These are phyloP conservation scores for Zygnema circumcarinatum DNA, from an alignment of 139 green algal genomes.

Conservation along the genomic window DNA sequence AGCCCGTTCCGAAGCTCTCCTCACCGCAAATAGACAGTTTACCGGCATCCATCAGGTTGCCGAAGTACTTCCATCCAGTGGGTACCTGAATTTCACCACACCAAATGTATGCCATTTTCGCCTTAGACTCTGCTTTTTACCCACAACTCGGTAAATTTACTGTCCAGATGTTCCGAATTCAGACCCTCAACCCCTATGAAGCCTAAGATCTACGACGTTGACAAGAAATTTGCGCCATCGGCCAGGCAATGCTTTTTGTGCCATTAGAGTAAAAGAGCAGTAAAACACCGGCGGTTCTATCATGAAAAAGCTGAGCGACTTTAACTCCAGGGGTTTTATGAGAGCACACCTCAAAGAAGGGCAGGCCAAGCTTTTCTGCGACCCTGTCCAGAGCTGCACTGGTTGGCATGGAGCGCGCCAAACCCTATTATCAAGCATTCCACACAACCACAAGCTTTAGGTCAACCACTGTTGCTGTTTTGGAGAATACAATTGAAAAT, in stretches of 20 bases:
- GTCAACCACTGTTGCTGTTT: not conserved
- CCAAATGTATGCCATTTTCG: too few species aligned
- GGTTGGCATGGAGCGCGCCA: slow-evolving; percentile 98
- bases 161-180: too few species aligned
- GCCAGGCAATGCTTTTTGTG: too few species aligned
- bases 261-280: too few species aligned
- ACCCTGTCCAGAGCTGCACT: slow-evolving; percentile 93
- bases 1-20: slow-evolving; percentile 96
- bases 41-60: slow-evolving; percentile 73
- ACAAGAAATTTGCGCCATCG: too few species aligned
- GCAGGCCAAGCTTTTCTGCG: slow-evolving; percentile 79
- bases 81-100: slow-evolving; percentile 77
- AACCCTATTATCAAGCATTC: slow-evolving; percentile 71
- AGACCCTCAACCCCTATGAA: too few species aligned
- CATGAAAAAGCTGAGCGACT: too few species aligned
- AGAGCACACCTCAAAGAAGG: slow-evolving; percentile 70
- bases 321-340: too few species aligned
- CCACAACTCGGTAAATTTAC: too few species aligned
- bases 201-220: too few species aligned
- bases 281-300: too few species aligned
- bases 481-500: not conserved
- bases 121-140: too few species aligned
- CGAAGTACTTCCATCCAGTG: slow-evolving; percentile 81
- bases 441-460: not conserved
- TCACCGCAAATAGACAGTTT: slow-evolving; percentile 78